phyloP scores from a whole-genome alignment of 257 asterid species.

The Solanum microdontum region DNA sequence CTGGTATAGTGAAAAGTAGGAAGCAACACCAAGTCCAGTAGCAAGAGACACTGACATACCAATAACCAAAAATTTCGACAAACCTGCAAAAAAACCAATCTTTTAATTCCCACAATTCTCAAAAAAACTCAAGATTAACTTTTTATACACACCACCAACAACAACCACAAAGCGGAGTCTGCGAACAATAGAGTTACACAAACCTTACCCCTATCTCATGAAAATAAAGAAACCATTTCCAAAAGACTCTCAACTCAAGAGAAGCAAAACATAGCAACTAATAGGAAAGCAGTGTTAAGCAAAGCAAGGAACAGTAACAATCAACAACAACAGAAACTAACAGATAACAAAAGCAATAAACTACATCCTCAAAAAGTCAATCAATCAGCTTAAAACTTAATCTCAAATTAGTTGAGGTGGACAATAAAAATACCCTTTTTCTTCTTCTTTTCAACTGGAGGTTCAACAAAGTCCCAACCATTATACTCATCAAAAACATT shows the following conservation, averaged over 20 bases:
- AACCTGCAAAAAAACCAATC: conserved; percentile 26
- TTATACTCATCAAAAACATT: conserved; percentile 39
- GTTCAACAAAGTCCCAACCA: conserved; percentile 65
- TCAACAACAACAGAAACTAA: neutral
- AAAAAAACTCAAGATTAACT: neutral
- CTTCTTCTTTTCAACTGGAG: conserved; percentile 18
- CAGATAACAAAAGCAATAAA: neutral
- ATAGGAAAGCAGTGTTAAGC: neutral
- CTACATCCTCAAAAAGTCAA: neutral
- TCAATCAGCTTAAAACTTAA: neutral
- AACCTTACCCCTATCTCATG: neutral
- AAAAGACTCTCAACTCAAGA: neutral
- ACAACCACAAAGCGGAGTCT: neutral
- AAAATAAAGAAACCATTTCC: neutral
- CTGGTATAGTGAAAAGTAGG: conserved; percentile 35
- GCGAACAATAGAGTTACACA: neutral
- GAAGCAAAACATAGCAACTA: neutral
- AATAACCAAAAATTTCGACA: conserved; percentile 32
- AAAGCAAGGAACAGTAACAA: neutral
- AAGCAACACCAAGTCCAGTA: conserved; percentile 47
- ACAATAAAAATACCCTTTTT: neutral
- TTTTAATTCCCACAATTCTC: neutral
- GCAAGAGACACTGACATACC: conserved; percentile 53
- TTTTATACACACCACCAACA: neutral
- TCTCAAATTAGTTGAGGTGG: neutral